A percentile compares a stretch with the other conserved stretches of the same genome.
phyloP scores from a whole-genome alignment of 345 rosid genomes.

The Eucalyptus marginata region DNA sequence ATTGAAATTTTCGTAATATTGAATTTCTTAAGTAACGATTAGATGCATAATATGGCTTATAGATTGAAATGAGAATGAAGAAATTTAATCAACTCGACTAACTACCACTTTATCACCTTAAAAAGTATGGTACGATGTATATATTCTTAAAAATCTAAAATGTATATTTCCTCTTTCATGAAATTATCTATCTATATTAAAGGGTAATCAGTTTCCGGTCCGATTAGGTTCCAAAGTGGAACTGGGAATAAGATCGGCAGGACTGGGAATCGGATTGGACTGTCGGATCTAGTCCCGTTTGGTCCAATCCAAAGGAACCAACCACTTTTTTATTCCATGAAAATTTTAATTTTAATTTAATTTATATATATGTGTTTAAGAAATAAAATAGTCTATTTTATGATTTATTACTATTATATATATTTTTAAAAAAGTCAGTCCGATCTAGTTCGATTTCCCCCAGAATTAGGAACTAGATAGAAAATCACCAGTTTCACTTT shows the following conservation, averaged over 20 bases:
- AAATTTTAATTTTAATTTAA: too few species aligned
- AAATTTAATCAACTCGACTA: not conserved
- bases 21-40: not conserved
- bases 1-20: not conserved
- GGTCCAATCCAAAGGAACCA: too few species aligned
- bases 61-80: not conserved
- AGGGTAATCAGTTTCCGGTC: fast-evolving
- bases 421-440: too few species aligned
- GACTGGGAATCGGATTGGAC: fast-evolving
- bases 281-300: fast-evolving
- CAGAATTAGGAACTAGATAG: fast-evolving
- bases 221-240: fast-evolving
- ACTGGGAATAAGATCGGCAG: too few species aligned
- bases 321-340: too few species aligned
- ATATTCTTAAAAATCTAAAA: not conserved
- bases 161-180: not conserved
- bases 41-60: not conserved
- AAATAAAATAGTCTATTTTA: too few species aligned
- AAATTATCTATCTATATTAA: not conserved
- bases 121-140: not conserved
- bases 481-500: too few species aligned
- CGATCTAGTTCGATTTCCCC: fast-evolving
- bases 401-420: too few species aligned
- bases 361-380: too few species aligned
- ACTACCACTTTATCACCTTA: not conserved